Evolutionary conservation across 768 basidiomycete species (phyloP).

Genomic region (Calocybe cyanea): DNA sequence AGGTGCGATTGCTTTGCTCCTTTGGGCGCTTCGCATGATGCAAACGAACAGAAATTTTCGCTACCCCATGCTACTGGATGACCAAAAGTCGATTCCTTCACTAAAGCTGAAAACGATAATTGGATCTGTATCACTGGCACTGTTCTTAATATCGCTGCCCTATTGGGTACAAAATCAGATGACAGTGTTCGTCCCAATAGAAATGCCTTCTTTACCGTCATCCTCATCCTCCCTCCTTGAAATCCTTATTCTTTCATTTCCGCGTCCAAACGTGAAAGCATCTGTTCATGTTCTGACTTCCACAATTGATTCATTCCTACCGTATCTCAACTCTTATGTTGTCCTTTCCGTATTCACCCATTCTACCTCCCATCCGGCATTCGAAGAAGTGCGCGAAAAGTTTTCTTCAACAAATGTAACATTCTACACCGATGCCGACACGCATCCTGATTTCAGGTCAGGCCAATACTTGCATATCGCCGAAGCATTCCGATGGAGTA

Average conservation of each 20-base stretch:
- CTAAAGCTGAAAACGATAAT: constrained; percentile 14
- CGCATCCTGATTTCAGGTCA: constrained; percentile 21
- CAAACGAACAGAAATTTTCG: constrained; percentile 5
- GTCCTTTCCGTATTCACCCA: constrained; percentile 39
- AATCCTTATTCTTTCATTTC: constrained; percentile 37
- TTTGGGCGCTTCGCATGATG: constrained; percentile 6
- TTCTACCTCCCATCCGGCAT: constrained; percentile 26
- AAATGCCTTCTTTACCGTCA: constrained; percentile 18
- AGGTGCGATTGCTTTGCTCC: constrained; percentile 16
- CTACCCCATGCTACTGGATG: constrained; percentile 11
- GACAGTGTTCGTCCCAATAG: constrained; percentile 5
- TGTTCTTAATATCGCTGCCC: constrained; percentile 14
- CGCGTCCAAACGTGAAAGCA: constrained; percentile 29
- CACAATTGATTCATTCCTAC: constrained; percentile 35
- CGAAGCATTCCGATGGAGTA: constrained; percentile 36
- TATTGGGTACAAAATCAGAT: constrained; percentile 9
- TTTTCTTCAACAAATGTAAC: constrained; percentile 21
- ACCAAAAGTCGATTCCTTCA: constrained; percentile 1
- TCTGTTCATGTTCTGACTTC: constrained; percentile 26
- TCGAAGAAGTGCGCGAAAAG: constrained; percentile 20
- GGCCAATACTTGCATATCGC: constrained; percentile 38
- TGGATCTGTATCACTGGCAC: constrained; percentile 16
- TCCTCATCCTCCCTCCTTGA: constrained; percentile 28
- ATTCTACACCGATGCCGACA: constrained; percentile 27
- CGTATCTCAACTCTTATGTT: constrained; percentile 25